Base-by-base conservation (phyloP, 176 grass and related monocot species). In the Rhynchospora breviuscula region DNA sequence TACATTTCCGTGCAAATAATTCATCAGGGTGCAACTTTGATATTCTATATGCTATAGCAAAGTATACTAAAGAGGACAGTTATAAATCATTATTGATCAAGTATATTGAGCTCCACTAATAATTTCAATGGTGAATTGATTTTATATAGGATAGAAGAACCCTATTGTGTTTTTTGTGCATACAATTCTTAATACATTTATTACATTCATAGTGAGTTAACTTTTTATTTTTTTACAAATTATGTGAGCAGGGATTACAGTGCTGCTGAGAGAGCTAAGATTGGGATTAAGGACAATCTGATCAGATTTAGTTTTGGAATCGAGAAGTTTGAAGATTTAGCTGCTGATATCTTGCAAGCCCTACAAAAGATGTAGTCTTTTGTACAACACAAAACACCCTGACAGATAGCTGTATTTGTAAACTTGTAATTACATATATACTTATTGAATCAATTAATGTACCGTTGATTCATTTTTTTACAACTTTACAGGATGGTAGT, bases 281-380 rank as follows among this genome's bases (percentile, higher is more conserved):
- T 92, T n/a, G 90, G 95, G 17, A 98, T 98, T 80, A 94, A 94
- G 87, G 95, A 94, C 87, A 98, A 98, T 67, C 80, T 98, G 66
- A 88, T 98, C 66, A 93, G 95, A 86, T 94, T 98, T 87, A 98
- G 95, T 87, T 85, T 94, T 59, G 95, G 95, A 33, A 87, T 98
- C 57, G 95, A 98, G 73, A 92, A 89, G 70, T 98, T 94, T 7
- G 95, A 93, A 85, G 95, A 98, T 80, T 67, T 98, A 78, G 92
- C 90, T 84, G 91, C 87, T 40, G 95, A 98, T 73, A 77, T 98
- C 78, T 70, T 91, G 79, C 95, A 98, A 81, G 92, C 95, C 81
- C 87, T 98, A 1, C 29, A 67, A 67, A 31, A 17, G 12, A 9
- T 67, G 6, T 63, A 63, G 40, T 40, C 13, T 31, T 43, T 29